A percentile compares a stretch with the other conserved stretches of the same genome.
Evolutionary conservation across 371 early-diverging fungal species (phyloP).

Genomic region (Lichtheimia hyalospora): DNA sequence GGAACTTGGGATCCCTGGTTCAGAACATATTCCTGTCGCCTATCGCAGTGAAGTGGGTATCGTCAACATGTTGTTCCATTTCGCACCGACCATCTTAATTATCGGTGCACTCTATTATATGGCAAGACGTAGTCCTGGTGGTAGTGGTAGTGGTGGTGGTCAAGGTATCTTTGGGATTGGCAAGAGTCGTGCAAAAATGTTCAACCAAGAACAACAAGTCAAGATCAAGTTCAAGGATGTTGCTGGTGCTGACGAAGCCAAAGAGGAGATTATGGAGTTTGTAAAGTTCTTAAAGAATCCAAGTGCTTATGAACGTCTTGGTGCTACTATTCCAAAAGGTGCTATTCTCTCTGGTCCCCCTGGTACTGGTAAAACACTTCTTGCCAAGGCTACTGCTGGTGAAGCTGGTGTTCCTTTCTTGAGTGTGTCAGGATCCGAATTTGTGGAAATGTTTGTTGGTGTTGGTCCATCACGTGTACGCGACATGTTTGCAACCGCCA

Average conservation of each 20-base stretch:
- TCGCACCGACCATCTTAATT: slow-evolving; percentile 91
- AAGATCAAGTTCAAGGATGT: slow-evolving; percentile 98
- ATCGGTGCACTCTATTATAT: slow-evolving; percentile 87
- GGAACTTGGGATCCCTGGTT: slow-evolving; percentile 87
- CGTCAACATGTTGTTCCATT: slow-evolving; percentile 71
- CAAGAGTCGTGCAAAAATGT: slow-evolving; percentile 94
- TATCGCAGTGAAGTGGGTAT: slow-evolving; percentile 80
- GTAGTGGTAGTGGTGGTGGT: slow-evolving; percentile 61
- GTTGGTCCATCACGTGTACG: slow-evolving; percentile 97
- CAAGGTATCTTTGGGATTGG: slow-evolving; percentile 97
- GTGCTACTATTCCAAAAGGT: slow-evolving; percentile 99
- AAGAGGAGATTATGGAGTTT: slow-evolving; percentile 99
- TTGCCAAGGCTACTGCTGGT: slow-evolving; percentile 99
- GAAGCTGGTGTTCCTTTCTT: slow-evolving; percentile 98
- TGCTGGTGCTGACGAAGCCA: slow-evolving; percentile 99
- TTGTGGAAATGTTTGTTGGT: slow-evolving; percentile 99
- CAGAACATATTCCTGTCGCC: slow-evolving; percentile 88
- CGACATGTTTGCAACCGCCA: slow-evolving; percentile 95
- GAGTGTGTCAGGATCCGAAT: slow-evolving; percentile 98
- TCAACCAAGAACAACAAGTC: slow-evolving; percentile 94
- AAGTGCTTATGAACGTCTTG: slow-evolving; percentile 92
- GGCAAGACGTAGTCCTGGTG: slow-evolving; percentile 62
- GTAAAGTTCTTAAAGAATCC: slow-evolving; percentile 99
- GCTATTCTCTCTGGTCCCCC: slow-evolving; percentile 98
- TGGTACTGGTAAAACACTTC: slow-evolving; percentile 98